Evolutionary conservation across 345 rosid species (phyloP).

Genomic region (Mallotus nudiflorus): DNA sequence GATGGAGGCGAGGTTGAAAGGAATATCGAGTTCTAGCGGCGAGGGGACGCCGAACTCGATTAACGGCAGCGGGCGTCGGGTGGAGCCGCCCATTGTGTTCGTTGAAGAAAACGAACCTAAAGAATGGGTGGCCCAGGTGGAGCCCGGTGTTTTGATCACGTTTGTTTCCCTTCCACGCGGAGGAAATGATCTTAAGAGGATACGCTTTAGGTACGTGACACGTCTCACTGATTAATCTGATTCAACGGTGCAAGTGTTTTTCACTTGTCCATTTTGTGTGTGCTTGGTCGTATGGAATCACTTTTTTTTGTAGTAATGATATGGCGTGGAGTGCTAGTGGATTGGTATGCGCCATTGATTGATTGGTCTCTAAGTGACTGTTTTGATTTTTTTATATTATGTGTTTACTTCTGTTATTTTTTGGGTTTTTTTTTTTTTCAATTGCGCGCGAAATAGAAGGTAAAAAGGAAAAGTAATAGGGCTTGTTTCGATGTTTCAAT

Average conservation of each 20-base stretch:
- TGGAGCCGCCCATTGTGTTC: constrained; percentile 32
- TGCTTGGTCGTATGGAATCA: not conserved
- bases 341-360: constrained; percentile 22
- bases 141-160: constrained; percentile 39
- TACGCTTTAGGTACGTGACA: constrained; percentile 34
- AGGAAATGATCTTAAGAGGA: constrained; percentile 40
- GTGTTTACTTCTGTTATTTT: not conserved
- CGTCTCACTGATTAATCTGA: constrained; percentile 1
- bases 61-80: constrained; percentile 30
- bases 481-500: not conserved
- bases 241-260: constrained; percentile 32
- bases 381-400: not conserved
- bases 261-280: not conserved
- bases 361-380: constrained; percentile 14
- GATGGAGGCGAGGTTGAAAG: constrained; percentile 38
- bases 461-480: not conserved
- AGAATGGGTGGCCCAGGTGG: constrained; percentile 42
- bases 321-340: too few species aligned
- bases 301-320: too few species aligned
- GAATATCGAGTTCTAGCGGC: constrained; percentile 35
- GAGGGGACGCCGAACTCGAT: constrained; percentile 37
- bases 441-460: not conserved
- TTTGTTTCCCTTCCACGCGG: constrained; percentile 33
- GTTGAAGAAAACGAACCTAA: constrained; percentile 35
- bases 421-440: not conserved